Evolutionary conservation across 768 basidiomycete genomes (phyloP).

Genomic region (Paxillus rubicundulus): DNA sequence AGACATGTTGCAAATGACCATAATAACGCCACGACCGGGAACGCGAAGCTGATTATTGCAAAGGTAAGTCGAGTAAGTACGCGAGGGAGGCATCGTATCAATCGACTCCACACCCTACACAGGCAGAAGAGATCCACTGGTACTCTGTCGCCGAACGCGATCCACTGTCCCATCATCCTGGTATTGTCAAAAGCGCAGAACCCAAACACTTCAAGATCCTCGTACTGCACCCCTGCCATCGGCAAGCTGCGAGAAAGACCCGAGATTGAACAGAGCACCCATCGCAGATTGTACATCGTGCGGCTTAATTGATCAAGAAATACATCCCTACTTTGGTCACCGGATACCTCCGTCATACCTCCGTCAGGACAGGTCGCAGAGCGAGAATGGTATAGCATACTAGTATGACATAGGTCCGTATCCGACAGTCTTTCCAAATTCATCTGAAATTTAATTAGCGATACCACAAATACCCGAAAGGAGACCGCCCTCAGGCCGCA

Average conservation of each 20-base stretch:
- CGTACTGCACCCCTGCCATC: slow-evolving; percentile 53
- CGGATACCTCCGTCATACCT: slow-evolving; percentile 63
- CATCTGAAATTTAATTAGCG: slow-evolving; percentile 38
- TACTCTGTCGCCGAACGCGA: slow-evolving; percentile 70
- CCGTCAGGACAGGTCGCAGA: slow-evolving; percentile 69
- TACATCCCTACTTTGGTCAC: slow-evolving; percentile 82
- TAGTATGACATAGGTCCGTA: slow-evolving; percentile 84
- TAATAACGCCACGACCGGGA: slow-evolving; percentile 76
- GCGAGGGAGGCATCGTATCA: background rate
- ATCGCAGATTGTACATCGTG: slow-evolving; percentile 71
- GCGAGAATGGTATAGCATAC: slow-evolving; percentile 68
- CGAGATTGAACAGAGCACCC: slow-evolving; percentile 49
- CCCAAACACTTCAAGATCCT: slow-evolving; percentile 71
- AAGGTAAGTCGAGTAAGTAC: too few relatives aligned
- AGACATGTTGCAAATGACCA: slow-evolving; percentile 85
- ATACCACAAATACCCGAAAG: slow-evolving; percentile 85
- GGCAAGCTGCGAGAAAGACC: slow-evolving; percentile 31
- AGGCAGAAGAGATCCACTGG: slow-evolving; percentile 85
- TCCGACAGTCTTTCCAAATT: slow-evolving; percentile 47
- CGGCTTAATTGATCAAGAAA: slow-evolving; percentile 82
- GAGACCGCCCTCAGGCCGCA: slow-evolving; percentile 87
- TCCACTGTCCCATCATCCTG: slow-evolving; percentile 79
- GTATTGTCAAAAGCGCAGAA: slow-evolving; percentile 70
- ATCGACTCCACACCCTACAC: background rate
- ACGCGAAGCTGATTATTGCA: slow-evolving; percentile 79